These are phyloP conservation scores for Stachybotrys echinatus DNA, from an alignment of 2,329 filamentous ascomycete species.

Conservation along the genomic window DNA sequence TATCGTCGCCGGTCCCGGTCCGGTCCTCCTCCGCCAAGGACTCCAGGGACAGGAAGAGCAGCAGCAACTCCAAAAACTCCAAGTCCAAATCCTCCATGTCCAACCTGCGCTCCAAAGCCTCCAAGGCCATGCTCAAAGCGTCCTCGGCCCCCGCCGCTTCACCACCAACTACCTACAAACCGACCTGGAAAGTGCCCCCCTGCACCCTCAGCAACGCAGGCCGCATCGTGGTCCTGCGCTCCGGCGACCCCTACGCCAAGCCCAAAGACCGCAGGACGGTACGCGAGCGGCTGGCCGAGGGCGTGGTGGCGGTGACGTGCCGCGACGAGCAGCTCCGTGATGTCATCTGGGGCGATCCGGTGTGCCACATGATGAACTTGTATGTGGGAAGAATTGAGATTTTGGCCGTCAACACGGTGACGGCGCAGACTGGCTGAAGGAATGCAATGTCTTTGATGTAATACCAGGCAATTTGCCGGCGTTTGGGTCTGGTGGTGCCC, in stretches of 20 bases:
- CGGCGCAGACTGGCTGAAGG: neutral
- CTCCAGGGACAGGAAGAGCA: constrained; percentile 4
- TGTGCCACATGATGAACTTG: constrained; percentile 74
- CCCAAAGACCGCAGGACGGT: constrained; percentile 40
- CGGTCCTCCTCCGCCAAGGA: neutral
- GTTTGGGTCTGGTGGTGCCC: neutral
- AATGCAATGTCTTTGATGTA: neutral
- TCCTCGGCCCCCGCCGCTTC: constrained; percentile 5
- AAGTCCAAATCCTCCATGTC: neutral
- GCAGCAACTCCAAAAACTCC: constrained; percentile 3
- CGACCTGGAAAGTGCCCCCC: constrained; percentile 60
- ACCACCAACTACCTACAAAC: constrained; percentile 14
- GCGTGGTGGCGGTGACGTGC: constrained; percentile 63
- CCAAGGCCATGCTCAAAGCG: constrained; percentile 13
- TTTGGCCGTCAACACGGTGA: constrained; percentile 57
- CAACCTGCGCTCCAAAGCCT: constrained; percentile 3
- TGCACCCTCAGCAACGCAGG: constrained; percentile 67
- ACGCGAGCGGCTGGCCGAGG: constrained; percentile 46
- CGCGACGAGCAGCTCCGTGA: constrained; percentile 62
- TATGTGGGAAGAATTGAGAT: constrained; percentile 69
- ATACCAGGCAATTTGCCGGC: neutral
- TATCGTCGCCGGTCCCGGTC: constrained; percentile 53
- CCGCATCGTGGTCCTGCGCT: constrained; percentile 60
- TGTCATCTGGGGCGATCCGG: constrained; percentile 75
- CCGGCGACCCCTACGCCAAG: constrained; percentile 32